Conservation (phyloP, 116 monocot species). For the Dioscorea cayenensis region DNA sequence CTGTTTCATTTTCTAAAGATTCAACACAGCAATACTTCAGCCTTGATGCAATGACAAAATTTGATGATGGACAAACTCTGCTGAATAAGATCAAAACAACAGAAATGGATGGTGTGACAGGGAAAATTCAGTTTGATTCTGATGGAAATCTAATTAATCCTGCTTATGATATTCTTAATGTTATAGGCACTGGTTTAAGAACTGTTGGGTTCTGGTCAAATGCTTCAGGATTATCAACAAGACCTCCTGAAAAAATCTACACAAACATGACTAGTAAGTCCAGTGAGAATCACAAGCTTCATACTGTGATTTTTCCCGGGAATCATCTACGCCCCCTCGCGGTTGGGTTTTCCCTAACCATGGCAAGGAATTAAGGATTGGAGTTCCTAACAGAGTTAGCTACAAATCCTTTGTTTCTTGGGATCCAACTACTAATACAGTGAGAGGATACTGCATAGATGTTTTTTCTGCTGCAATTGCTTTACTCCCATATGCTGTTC, state of each 20-base stretch:
- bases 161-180: slow-evolving; percentile 44
- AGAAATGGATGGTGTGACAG: slow-evolving; percentile 31
- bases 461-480: slow-evolving; percentile 39
- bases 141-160: slow-evolving; percentile 27
- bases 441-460: slow-evolving; percentile 53
- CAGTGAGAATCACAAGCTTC: slow-evolving; percentile 12
- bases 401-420: slow-evolving; percentile 26
- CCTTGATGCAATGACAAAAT: slow-evolving; percentile 37
- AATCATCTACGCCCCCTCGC: slow-evolving; percentile 31
- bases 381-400: slow-evolving; percentile 37
- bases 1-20: slow-evolving; percentile 42
- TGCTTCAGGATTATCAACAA: slow-evolving; percentile 25
- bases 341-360: slow-evolving; percentile 54
- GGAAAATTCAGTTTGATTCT: slow-evolving; percentile 26
- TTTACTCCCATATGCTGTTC: slow-evolving; percentile 51
- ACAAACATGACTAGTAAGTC: slow-evolving; percentile 23
- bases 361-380: slow-evolving; percentile 40
- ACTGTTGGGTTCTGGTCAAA: slow-evolving; percentile 48
- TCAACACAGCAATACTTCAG: slow-evolving; percentile 21
- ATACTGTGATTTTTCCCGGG: slow-evolving; percentile 47
- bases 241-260: slow-evolving; percentile 30
- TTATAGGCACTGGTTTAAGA: slow-evolving; percentile 24
- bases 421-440: slow-evolving; percentile 5
- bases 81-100: slow-evolving; percentile 20
- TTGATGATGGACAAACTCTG: slow-evolving; percentile 29